Evolutionary conservation across 1,284 basidiomycete genomes (phyloP).

Genomic region (Puccinia brachypodii): DNA sequence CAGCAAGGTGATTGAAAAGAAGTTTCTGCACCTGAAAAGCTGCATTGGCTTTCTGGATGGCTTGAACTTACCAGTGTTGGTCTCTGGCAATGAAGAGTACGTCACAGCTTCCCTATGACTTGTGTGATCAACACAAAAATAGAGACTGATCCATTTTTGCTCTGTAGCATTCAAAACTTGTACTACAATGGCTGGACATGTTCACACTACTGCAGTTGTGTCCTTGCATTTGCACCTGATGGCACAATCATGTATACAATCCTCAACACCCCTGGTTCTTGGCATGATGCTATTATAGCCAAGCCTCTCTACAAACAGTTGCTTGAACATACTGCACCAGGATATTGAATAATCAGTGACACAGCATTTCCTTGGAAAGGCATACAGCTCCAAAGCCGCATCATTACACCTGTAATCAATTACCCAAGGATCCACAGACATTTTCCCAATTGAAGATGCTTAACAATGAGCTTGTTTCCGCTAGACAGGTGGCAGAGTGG

Average conservation of each 20-base stretch:
- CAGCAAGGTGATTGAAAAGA: not conserved
- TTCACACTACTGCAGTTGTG: not conserved
- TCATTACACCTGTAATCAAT: slow-evolving; percentile 59
- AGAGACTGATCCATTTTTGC: not conserved
- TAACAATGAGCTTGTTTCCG: slow-evolving; percentile 58
- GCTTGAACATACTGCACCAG: slow-evolving; percentile 56
- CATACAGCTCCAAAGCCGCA: slow-evolving; percentile 54
- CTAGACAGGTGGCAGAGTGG: slow-evolving; percentile 61
- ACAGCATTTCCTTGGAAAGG: slow-evolving; percentile 60
- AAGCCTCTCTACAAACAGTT: slow-evolving; percentile 59
- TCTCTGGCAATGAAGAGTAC: slow-evolving; percentile 58
- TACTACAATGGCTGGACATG: not conserved
- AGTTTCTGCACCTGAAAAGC: slow-evolving; percentile 56
- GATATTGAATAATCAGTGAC: slow-evolving; percentile 60
- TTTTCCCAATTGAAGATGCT: slow-evolving; percentile 53
- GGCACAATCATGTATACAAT: slow-evolving; percentile 56
- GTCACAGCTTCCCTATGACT: not conserved
- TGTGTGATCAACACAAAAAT: not conserved
- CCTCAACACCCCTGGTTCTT: slow-evolving; percentile 61
- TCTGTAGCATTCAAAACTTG: not conserved
- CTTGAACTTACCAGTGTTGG: slow-evolving; percentile 53
- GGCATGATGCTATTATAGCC: slow-evolving; percentile 61
- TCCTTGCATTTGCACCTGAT: not conserved
- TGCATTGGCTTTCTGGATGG: slow-evolving; percentile 59
- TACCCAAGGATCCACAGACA: slow-evolving; percentile 54